These are phyloP conservation scores for Truncatella angustata DNA, from an alignment of 2,329 filamentous ascomycete species.

Conservation along the genomic window DNA sequence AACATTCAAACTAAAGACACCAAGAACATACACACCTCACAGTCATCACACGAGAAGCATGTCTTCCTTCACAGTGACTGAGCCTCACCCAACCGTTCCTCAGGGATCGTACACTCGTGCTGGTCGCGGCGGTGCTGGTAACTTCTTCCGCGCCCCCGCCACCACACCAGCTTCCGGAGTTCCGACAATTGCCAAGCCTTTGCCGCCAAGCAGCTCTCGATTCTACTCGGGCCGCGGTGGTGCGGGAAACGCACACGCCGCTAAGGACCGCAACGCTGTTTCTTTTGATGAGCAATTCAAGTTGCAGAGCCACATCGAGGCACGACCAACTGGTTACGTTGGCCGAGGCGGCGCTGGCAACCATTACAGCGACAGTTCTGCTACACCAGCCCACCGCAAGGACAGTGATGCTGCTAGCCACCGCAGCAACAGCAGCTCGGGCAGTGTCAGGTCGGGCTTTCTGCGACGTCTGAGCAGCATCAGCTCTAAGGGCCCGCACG, in stretches of 20 bases:
- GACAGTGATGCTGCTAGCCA: conserved; percentile 27
- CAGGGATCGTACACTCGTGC: conserved; percentile 49
- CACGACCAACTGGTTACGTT: conserved; percentile 55
- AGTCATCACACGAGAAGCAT: conserved; percentile 31
- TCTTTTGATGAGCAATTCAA: conserved; percentile 67
- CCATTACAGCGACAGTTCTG: conserved; percentile 28
- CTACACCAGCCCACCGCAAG: conserved; percentile 15
- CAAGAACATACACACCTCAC: conserved; percentile 1
- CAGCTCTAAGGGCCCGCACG: conserved; percentile 31
- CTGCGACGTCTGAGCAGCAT: conserved; percentile 38
- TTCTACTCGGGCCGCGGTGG: conserved; percentile 68
- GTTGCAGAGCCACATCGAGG: conserved; percentile 51
- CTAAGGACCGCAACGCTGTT: conserved; percentile 54
- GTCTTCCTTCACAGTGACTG: conserved; percentile 43
- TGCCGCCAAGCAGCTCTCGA: conserved; percentile 36
- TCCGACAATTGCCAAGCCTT: conserved; percentile 41
- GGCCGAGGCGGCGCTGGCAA: conserved; percentile 66
- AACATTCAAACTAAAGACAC: conserved; percentile 3
- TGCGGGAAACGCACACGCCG: conserved; percentile 60
- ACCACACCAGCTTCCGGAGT: conserved; percentile 44
- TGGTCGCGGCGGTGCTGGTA: conserved; percentile 56
- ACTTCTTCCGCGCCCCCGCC: conserved; percentile 48
- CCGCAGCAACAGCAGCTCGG: conserved; percentile 28
- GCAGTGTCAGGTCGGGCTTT: conserved; percentile 30
- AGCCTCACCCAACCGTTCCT: conserved; percentile 46